phyloP scores from a whole-genome alignment of 768 basidiomycete species.

The Pleurotus salmoneostramineus region DNA sequence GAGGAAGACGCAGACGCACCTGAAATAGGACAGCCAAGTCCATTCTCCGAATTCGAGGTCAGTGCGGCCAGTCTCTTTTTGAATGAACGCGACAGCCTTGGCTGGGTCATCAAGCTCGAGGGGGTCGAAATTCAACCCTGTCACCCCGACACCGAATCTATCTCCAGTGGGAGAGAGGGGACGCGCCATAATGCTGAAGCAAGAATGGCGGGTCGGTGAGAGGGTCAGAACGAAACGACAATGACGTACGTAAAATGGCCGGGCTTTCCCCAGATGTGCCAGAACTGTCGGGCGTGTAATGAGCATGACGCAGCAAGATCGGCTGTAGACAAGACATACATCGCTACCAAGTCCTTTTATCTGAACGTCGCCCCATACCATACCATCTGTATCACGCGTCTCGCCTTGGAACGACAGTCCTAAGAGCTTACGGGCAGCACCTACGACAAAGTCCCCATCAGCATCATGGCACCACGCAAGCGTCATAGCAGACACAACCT shows the following conservation, averaged over 20 bases:
- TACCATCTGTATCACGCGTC: slow-evolving; percentile 19
- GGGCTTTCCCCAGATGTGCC: slow-evolving; percentile 18
- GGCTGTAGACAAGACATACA: slow-evolving; percentile 8
- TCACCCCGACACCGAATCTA: slow-evolving; percentile 13
- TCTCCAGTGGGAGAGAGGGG: slow-evolving; percentile 9
- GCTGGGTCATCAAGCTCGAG: slow-evolving; percentile 11
- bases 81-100: slow-evolving; percentile 12
- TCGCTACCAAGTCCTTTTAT: slow-evolving; percentile 15
- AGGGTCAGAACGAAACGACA: background rate
- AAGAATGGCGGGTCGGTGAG: background rate
- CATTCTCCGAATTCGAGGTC: slow-evolving; percentile 13
- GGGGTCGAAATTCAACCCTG: slow-evolving; percentile 15
- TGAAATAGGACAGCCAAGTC: slow-evolving; percentile 13
- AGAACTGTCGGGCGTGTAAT: slow-evolving; percentile 8
- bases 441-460: slow-evolving; percentile 1
- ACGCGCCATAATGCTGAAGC: slow-evolving; percentile 14
- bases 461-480: too few relatives aligned
- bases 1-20: slow-evolving; percentile 4
- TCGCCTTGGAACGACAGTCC: slow-evolving; percentile 19
- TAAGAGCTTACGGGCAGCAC: slow-evolving; percentile 15
- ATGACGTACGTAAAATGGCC: slow-evolving; percentile 13
- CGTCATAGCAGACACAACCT: slow-evolving; percentile 6
- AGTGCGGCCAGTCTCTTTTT: slow-evolving; percentile 10
- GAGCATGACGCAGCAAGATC: background rate
- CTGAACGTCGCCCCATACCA: slow-evolving; percentile 21